Percentiles rank a stretch among this genome's conserved stretches.
Evolutionary conservation across 2,329 filamentous ascomycete genomes (phyloP).

Genomic region (Cytospora schulzeri): DNA sequence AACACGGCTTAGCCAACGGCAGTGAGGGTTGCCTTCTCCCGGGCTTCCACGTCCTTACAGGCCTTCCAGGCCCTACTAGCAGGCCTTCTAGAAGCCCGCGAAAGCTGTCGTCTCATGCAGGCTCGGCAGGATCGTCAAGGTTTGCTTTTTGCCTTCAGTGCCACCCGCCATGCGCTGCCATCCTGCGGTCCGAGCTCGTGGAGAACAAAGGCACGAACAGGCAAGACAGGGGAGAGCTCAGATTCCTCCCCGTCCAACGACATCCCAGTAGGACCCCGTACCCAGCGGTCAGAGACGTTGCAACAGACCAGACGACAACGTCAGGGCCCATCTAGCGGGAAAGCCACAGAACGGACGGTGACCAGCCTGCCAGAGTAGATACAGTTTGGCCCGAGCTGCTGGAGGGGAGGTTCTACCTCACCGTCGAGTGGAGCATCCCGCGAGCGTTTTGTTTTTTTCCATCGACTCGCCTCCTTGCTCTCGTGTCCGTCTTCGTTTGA

Average conservation of each 20-base stretch:
- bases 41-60: slow-evolving; percentile 12
- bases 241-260: slow-evolving; percentile 19
- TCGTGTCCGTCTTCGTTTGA: neutral
- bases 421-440: neutral
- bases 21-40: slow-evolving; percentile 17
- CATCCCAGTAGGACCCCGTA: neutral
- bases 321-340: slow-evolving; percentile 2
- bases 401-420: neutral
- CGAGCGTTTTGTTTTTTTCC: neutral
- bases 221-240: slow-evolving; percentile 9
- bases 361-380: slow-evolving; percentile 1
- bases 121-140: slow-evolving; percentile 8
- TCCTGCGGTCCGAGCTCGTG: slow-evolving; percentile 24
- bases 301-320: slow-evolving; percentile 6
- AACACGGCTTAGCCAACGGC: slow-evolving; percentile 25
- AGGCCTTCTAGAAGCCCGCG: slow-evolving; percentile 26
- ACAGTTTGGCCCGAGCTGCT: neutral
- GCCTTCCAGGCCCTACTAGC: slow-evolving; percentile 17
- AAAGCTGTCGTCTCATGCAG: neutral
- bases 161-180: slow-evolving; percentile 18
- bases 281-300: slow-evolving; percentile 2
- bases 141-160: slow-evolving; percentile 23
- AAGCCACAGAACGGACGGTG: neutral
- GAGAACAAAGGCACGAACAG: slow-evolving; percentile 10
- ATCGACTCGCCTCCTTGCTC: neutral